Evolutionary conservation across 139 green algal genomes (phyloP), one percentile per base, ranked within the genome.

Genomic region (Trebouxia sp.): DNA sequence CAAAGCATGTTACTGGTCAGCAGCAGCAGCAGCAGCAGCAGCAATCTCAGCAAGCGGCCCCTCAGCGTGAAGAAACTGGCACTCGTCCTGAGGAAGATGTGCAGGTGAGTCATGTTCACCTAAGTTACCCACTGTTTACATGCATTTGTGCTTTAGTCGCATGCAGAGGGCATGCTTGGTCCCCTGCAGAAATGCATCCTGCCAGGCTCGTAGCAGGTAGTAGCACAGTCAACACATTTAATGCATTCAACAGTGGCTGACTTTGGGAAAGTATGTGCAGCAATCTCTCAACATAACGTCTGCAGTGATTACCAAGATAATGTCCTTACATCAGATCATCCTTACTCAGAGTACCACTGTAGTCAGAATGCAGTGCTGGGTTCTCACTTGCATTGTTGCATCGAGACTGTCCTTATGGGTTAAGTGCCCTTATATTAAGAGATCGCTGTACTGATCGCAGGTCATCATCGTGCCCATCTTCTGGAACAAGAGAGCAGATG

Each of bases 401-500:
- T n/a, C 51, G 10, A 67, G 10, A 20, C 39, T 24, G 43, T 24
- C 28, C 43, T 66, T 56, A 58, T 42, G 26, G 50, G 8, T 1
- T 75, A 12, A 15, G 9, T 55, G 41, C 39, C 37, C 10, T 38
- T 7, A 11, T 15, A 6, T 0, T 65, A 8, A 17, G 50, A 20
- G 22, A 24, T 26, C 24, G 17, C 30, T 24, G 41, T 3, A 58
- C 37, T 42, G 38, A 76, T 50, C 26, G 20, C 83, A 90, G 86
- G 83, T 90, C 1, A 89, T 90, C 39, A 83, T 91, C 3, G 47
- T 92, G 11, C 89, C 86, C 41, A 90, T 92, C 41, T 90, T 82
- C 43, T 92, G 88, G 88, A 87, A 93, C 74, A 88, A 85, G 62
- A 80, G 85, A 39, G 70, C 80, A 76, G 83, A 84, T 42, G 86